Evolutionary conservation across 2,329 filamentous ascomycete genomes (phyloP), one percentile per base, ranked within the genome.

Genomic region (Phyllosticta citribraziliensis): DNA sequence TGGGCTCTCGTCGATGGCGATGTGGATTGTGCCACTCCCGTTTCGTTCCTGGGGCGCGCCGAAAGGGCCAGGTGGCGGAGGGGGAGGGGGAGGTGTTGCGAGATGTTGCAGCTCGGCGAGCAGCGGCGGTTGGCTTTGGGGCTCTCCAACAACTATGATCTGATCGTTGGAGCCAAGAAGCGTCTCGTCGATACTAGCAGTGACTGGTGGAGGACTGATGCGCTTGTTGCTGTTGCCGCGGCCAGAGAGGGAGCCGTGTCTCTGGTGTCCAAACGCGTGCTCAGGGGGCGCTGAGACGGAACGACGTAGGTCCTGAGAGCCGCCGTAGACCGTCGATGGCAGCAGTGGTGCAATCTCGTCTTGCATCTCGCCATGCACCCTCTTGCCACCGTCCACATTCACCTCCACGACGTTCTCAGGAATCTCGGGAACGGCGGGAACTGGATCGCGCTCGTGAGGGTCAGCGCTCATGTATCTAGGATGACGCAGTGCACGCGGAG

Each of bases 401-500:
- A 59, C 56, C 47, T 62, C 52, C 70, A 64, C 25, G 73, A 72
- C 54, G 69, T 70, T 74, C n/a, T 82, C 79, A 0, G 86, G 84
- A 30, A 84, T 78, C 61, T 80, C 76, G 30, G 82, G 79, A 11
- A 84, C 77, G n/a, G 79, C 78, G 24, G 82, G 82, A 24, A 79
- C 76, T 33, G 73, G 71, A 17, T 81, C 77, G 35, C 76, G 73
- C 53, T 79, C 76, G 55, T 75, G 76, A 52, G 80, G 76, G 62
- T 86, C 82, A 2, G 79, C 74, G 65, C 84, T 82, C 71, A 81
- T 81, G 66, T 93, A 85, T 52, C 89, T 85, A 1, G 84, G 83
- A 70, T 95, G 85, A 20, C 88, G 84, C 91, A 97, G 96, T 1
- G 91, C 91, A 75, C 90, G 87, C 30, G 93, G 92, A 0, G 92